Evolutionary conservation across 768 basidiomycete genomes (phyloP).

Genomic region (Leccinum boreale): DNA sequence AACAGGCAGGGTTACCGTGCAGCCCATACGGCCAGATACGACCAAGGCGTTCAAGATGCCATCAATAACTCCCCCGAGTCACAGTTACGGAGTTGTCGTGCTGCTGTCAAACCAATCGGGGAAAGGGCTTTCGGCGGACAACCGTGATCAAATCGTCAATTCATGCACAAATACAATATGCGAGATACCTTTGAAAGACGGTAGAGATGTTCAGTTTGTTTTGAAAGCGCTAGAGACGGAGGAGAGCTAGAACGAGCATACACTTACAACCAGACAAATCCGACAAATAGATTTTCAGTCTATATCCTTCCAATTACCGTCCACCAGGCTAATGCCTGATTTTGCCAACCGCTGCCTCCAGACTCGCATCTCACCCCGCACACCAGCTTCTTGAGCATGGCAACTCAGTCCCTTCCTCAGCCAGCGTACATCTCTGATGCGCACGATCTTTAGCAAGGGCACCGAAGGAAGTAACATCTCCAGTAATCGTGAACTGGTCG

Average conservation of each 20-base stretch:
- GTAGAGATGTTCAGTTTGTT: neutral
- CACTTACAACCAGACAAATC: constrained; percentile 1
- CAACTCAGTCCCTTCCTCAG: constrained; percentile 61
- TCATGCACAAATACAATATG: too few relatives aligned
- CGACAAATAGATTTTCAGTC: constrained; percentile 10
- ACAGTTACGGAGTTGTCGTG: too few relatives aligned
- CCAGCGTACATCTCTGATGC: constrained; percentile 71
- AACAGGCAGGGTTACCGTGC: too few relatives aligned
- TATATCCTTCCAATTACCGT: constrained; percentile 65
- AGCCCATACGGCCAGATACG: too few relatives aligned
- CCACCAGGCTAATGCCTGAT: constrained; percentile 59
- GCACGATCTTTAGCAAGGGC: constrained; percentile 54
- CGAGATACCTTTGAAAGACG: too few relatives aligned
- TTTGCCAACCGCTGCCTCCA: constrained; percentile 65
- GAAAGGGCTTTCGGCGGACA: too few relatives aligned
- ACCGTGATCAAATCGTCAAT: too few relatives aligned
- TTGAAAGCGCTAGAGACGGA: neutral
- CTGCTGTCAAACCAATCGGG: too few relatives aligned
- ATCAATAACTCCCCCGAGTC: too few relatives aligned
- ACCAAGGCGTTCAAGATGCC: too few relatives aligned
- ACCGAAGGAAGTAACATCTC: constrained; percentile 38
- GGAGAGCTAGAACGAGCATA: constrained; percentile 3
- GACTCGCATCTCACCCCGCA: constrained; percentile 76
- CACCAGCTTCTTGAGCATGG: constrained; percentile 66
- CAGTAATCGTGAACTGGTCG: constrained; percentile 65